Percentiles rank a stretch among this genome's conserved stretches.
Evolutionary conservation across 148 eudicot species (phyloP).

Genomic region (Nepenthes gracilis): DNA sequence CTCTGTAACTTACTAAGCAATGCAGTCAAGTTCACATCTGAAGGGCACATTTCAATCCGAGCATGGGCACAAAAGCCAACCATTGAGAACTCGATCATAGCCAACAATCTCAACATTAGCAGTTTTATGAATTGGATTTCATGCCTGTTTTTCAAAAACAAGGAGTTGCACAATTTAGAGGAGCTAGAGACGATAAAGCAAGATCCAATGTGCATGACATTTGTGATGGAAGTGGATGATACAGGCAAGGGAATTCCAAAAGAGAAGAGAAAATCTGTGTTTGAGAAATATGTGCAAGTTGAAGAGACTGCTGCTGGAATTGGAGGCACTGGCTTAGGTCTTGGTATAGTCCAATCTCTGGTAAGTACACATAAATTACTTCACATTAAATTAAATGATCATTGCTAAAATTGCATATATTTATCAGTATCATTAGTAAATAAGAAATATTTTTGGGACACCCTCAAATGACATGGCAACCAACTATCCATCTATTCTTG

Average conservation of each 20-base stretch:
- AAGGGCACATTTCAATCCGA: constrained; percentile 56
- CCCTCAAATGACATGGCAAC: too few species aligned
- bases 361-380: constrained; percentile 16
- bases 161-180: constrained; percentile 4
- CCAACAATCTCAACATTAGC: constrained; percentile 19
- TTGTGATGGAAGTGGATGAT: constrained; percentile 67
- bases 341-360: constrained; percentile 80
- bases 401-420: neutral
- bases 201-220: constrained; percentile 46
- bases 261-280: constrained; percentile 49
- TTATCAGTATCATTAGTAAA: neutral
- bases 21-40: constrained; percentile 71
- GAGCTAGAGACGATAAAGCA: constrained; percentile 10
- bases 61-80: constrained; percentile 46
- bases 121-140: constrained; percentile 18
- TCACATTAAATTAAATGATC: neutral
- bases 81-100: constrained; percentile 24
- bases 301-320: constrained; percentile 37
- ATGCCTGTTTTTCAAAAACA: constrained; percentile 17
- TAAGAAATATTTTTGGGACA: too few species aligned
- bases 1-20: constrained; percentile 61
- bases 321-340: constrained; percentile 82
- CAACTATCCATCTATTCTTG: too few species aligned
- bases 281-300: constrained; percentile 79
- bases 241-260: constrained; percentile 78